Conservation (phyloP, 2,329 filamentous ascomycete genomes). For the Kalmusia sp. region DNA sequence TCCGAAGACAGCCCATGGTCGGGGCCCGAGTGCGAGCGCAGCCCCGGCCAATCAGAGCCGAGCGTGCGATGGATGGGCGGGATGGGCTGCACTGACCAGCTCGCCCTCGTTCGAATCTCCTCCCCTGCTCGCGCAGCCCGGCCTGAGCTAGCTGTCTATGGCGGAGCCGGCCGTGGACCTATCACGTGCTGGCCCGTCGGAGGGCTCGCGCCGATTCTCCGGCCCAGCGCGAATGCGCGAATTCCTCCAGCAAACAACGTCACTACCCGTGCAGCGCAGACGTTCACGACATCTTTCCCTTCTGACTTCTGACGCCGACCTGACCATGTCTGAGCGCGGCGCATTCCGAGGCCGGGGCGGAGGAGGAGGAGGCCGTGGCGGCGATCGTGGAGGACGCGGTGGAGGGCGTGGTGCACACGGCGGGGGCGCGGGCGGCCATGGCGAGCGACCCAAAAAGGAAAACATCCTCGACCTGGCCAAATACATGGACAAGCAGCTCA, state of each 20-base stretch:
- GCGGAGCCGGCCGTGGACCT: background rate
- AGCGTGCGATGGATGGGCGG: constrained; percentile 5
- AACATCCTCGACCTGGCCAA: constrained; percentile 95
- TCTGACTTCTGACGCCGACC: constrained; percentile 16
- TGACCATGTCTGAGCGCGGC: constrained; percentile 63
- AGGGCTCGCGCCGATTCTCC: background rate
- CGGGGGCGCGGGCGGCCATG: constrained; percentile 32
- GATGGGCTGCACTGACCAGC: background rate
- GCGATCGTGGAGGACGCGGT: constrained; percentile 51
- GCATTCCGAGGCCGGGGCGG: constrained; percentile 55
- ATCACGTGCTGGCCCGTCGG: constrained; percentile 6
- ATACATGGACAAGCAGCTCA: constrained; percentile 96
- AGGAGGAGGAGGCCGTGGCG: constrained; percentile 50
- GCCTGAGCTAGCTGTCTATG: background rate
- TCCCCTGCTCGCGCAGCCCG: constrained; percentile 13
- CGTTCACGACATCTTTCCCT: constrained; percentile 16
- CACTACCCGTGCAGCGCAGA: constrained; percentile 24
- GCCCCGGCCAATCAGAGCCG: constrained; percentile 1
- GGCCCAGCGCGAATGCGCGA: background rate
- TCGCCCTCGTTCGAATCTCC: constrained; percentile 1
- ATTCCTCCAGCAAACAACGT: constrained; percentile 20
- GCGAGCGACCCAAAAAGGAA: constrained; percentile 91
- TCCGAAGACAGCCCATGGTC: background rate
- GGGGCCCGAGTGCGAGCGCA: background rate
- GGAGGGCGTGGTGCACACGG: constrained; percentile 40